Conservation (phyloP, 2,329 filamentous ascomycete species). For the Purpureocillium lavendulum region DNA sequence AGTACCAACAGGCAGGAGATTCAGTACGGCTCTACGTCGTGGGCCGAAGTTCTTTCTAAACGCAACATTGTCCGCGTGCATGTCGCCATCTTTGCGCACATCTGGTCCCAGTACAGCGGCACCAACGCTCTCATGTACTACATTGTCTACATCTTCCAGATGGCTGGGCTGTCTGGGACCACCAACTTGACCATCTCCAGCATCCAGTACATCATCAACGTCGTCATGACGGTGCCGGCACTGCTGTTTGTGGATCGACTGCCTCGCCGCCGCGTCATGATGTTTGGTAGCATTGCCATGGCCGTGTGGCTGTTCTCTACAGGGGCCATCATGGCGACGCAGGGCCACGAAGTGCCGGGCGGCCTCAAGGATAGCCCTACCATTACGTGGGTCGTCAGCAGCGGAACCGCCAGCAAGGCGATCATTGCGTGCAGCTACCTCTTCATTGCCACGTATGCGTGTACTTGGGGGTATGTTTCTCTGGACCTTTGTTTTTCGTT, state of each 20-base stretch:
- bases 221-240: slow-evolving; percentile 37
- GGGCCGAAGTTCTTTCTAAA: slow-evolving; percentile 29
- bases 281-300: slow-evolving; percentile 56
- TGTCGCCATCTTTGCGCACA: slow-evolving; percentile 36
- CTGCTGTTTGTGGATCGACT: slow-evolving; percentile 41
- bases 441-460: slow-evolving; percentile 36
- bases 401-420: slow-evolving; percentile 42
- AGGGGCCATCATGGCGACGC: slow-evolving; percentile 35
- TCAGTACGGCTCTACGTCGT: slow-evolving; percentile 8
- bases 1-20: slow-evolving; percentile 3
- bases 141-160: slow-evolving; percentile 26
- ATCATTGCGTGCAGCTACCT: slow-evolving; percentile 56
- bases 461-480: slow-evolving; percentile 19
- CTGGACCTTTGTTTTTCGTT: not conserved
- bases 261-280: slow-evolving; percentile 55
- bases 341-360: slow-evolving; percentile 29
- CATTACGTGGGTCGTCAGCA: slow-evolving; percentile 9
- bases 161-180: slow-evolving; percentile 22
- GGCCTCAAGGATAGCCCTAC: slow-evolving; percentile 32
- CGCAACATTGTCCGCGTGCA: slow-evolving; percentile 36
- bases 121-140: slow-evolving; percentile 47
- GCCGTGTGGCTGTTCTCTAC: slow-evolving; percentile 44
- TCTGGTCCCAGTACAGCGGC: slow-evolving; percentile 40
- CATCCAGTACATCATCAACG: slow-evolving; percentile 43
- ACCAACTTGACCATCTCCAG: slow-evolving; percentile 39